Percentiles rank a stretch among this genome's conserved stretches.
phyloP scores from a whole-genome alignment of 805 yeast genomes.

The Pichia cabralensis region DNA sequence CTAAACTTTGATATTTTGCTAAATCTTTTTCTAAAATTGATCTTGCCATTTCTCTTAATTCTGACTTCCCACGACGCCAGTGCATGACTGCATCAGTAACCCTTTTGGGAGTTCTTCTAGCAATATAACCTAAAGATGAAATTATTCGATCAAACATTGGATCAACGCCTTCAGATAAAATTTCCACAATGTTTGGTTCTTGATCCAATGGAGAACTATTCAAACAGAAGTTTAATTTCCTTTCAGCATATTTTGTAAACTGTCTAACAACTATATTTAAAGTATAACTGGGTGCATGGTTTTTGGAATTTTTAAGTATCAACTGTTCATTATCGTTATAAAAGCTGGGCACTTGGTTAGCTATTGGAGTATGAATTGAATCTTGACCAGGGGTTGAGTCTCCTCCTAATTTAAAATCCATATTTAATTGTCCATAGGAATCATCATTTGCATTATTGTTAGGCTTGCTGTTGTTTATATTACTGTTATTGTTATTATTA shows the following conservation, averaged over 20 bases:
- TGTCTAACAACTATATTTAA: conserved; percentile 90
- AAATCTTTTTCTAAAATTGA: conserved; percentile 37
- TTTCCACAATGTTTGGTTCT: conserved; percentile 72
- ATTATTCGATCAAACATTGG: conserved; percentile 79
- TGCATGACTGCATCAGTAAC: conserved; percentile 97
- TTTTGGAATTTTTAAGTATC: conserved; percentile 19
- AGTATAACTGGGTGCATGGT: conserved; percentile 66
- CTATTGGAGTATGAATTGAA: conserved; percentile 11
- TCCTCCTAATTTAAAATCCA: conserved; percentile 20
- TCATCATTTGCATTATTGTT: conserved; percentile 11
- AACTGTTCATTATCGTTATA: no score
- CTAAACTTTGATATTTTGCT: conserved; percentile 15
- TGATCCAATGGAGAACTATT: conserved; percentile 49
- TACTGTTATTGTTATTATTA: not conserved
- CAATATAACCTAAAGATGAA: conserved; percentile 80
- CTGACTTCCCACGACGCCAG: conserved; percentile 93
- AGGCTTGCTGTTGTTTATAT: not conserved
- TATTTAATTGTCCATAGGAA: conserved; percentile 18
- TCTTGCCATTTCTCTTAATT: conserved; percentile 60
- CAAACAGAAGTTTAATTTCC: conserved; percentile 68
- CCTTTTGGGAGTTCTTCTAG: conserved; percentile 84
- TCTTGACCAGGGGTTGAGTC: conserved; percentile 6
- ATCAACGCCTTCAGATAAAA: conserved; percentile 80
- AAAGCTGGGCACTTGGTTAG: conserved; percentile 6
- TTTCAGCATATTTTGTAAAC: conserved; percentile 88